Evolutionary conservation across 306 rosid species (phyloP).

Genomic region (Prunus kanzakura): DNA sequence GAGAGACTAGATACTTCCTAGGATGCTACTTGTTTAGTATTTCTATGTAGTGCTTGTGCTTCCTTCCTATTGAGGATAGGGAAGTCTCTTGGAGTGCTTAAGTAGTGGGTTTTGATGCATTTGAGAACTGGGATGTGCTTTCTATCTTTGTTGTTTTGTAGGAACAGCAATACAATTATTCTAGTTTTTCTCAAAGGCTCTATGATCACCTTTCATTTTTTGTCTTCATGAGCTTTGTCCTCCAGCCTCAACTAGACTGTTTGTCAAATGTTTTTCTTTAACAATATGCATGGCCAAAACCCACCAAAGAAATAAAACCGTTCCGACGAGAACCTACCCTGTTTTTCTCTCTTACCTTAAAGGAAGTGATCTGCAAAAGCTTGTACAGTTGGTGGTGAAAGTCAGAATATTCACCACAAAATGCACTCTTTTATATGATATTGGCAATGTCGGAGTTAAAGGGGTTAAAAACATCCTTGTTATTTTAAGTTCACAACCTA

Average conservation of each 20-base stretch:
- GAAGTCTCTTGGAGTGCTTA: constrained; percentile 20
- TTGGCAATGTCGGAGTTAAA: background rate
- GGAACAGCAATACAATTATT: background rate
- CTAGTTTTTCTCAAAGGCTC: background rate
- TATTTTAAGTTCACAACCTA: no score
- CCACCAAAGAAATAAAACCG: background rate
- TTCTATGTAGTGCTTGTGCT: constrained; percentile 19
- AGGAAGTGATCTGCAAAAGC: background rate
- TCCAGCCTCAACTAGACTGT: background rate
- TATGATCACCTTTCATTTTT: background rate
- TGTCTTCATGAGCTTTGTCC: background rate
- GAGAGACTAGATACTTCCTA: constrained; percentile 4
- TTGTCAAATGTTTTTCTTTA: background rate
- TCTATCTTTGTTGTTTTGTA: constrained; percentile 21
- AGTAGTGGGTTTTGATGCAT: constrained; percentile 14
- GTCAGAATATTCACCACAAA: background rate
- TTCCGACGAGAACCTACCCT: background rate
- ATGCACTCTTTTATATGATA: background rate
- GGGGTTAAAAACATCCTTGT: background rate
- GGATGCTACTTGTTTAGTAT: constrained; percentile 21
- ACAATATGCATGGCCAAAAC: no score
- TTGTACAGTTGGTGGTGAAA: background rate
- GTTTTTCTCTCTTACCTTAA: background rate
- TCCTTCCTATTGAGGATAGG: constrained; percentile 42
- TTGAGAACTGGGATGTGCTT: constrained; percentile 6